Percentiles rank a stretch among this genome's conserved stretches.
Conservation (phyloP, 116 monocot species). For the Papilionanthe hybrid region DNA sequence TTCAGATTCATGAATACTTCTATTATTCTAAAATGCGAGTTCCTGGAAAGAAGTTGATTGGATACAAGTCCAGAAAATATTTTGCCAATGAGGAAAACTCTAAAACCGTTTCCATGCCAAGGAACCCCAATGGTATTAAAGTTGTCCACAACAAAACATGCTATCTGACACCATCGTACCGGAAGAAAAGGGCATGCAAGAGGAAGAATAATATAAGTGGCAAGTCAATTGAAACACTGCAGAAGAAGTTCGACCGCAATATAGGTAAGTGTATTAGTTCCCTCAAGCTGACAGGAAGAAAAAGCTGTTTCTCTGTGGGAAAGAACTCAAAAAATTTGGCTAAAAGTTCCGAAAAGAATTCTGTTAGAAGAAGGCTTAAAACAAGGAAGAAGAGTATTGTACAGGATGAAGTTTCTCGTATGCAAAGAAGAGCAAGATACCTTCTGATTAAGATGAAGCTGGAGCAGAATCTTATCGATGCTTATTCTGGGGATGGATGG, state of each 20-base stretch:
- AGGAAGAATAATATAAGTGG: conserved; percentile 19
- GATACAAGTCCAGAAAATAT: conserved; percentile 25
- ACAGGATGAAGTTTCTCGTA: conserved; percentile 57
- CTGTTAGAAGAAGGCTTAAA: conserved; percentile 27
- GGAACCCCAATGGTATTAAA: conserved; percentile 20
- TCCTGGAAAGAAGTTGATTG: conserved; percentile 30
- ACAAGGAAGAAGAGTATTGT: conserved; percentile 37
- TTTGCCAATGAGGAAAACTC: conserved; percentile 19
- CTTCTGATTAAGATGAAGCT: conserved; percentile 75
- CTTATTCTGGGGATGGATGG: conserved; percentile 91
- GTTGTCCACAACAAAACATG: conserved; percentile 24
- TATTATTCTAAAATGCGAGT: conserved; percentile 7
- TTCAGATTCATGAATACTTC: neutral
- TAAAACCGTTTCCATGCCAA: conserved; percentile 19
- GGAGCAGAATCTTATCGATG: conserved; percentile 85
- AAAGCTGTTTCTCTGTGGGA: neutral
- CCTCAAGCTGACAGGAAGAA: conserved; percentile 8
- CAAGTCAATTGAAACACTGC: conserved; percentile 12
- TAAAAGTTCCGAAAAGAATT: conserved; percentile 16
- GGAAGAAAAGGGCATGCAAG: conserved; percentile 17
- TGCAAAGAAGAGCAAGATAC: conserved; percentile 72
- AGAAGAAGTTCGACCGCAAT: conserved; percentile 12
- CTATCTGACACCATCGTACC: conserved; percentile 18
- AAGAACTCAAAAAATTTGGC: conserved; percentile 13
- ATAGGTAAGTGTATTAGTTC: conserved; percentile 17